Conservation (phyloP, 1,284 basidiomycete genomes). For the Trichosporon sp. region DNA sequence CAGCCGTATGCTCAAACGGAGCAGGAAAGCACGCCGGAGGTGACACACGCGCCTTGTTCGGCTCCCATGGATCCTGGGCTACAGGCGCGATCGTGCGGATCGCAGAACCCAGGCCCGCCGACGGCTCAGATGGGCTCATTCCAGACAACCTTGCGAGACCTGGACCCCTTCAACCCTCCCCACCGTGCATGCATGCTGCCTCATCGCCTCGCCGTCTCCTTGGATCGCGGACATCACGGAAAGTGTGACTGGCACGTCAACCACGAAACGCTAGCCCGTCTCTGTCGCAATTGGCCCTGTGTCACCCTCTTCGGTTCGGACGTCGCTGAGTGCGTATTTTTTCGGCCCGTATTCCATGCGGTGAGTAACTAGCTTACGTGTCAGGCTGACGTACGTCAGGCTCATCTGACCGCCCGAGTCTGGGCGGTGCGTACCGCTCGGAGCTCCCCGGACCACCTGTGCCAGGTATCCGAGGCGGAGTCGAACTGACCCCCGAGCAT, state of each 20-base stretch:
- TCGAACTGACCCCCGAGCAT: background rate
- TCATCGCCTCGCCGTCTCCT: background rate
- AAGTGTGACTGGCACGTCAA: background rate
- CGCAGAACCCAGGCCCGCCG: background rate
- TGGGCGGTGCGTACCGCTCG: background rate
- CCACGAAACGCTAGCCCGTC: background rate
- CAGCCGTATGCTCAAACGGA: background rate
- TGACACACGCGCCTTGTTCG: background rate
- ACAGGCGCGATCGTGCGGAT: background rate
- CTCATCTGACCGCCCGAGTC: background rate
- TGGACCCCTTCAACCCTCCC: background rate
- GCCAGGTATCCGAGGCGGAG: background rate
- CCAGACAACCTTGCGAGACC: background rate
- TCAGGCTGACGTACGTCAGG: conserved; percentile 10
- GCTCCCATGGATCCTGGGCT: background rate
- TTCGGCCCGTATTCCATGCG: background rate
- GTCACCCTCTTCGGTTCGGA: conserved; percentile 14
- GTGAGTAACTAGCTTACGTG: background rate
- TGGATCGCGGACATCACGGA: background rate
- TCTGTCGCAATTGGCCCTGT: background rate
- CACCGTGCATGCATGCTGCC: background rate
- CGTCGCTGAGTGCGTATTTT: background rate
- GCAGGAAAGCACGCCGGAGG: background rate
- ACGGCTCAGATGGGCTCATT: background rate
- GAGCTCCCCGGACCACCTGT: background rate